A percentile compares a stretch with the other conserved stretches of the same genome.
phyloP scores from a whole-genome alignment of 73 alveolate species.

The Halteria grandinella region DNA sequence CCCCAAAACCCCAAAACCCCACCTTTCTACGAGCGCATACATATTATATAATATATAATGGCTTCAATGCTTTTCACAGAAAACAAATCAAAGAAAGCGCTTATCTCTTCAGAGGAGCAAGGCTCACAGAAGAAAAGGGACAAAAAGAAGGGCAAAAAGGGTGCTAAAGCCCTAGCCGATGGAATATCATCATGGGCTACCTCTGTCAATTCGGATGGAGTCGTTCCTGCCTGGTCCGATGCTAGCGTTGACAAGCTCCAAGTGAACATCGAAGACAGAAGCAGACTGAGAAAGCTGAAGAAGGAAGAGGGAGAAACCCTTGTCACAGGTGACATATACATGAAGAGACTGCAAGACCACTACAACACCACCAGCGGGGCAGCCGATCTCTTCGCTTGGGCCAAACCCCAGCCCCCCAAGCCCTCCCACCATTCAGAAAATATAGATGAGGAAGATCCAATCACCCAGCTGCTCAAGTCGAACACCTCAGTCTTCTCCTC shows the following conservation, averaged over 20 bases:
- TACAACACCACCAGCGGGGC: constrained; percentile 21
- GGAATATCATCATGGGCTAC: too few relatives aligned
- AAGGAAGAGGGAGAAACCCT: constrained; percentile 43
- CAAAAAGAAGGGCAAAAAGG: too few relatives aligned
- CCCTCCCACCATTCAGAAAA: constrained; percentile 7
- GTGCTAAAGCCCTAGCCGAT: too few relatives aligned
- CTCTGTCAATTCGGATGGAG: too few relatives aligned
- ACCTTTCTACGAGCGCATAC: too few relatives aligned
- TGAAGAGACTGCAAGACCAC: constrained; percentile 29
- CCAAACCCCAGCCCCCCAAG: constrained; percentile 22
- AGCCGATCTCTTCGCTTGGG: constrained; percentile 51
- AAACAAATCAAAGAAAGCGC: too few relatives aligned
- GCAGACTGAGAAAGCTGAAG: constrained; percentile 44
- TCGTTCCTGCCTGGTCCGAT: constrained; percentile 64
- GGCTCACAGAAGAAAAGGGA: too few relatives aligned
- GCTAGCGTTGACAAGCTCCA: constrained; percentile 6
- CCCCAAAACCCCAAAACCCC: too few relatives aligned
- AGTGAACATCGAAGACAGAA: constrained; percentile 18
- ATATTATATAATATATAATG: too few relatives aligned
- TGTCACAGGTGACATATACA: constrained; percentile 40
- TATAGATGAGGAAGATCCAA: constrained; percentile 43
- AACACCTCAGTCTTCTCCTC: constrained; percentile 22
- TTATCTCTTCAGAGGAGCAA: too few relatives aligned
- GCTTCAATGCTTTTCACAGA: too few relatives aligned
- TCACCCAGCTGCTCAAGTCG: constrained; percentile 21